These are phyloP conservation scores for Globisporangium perplexum DNA, from an alignment of 352 stramenopile species.

Conservation along the genomic window DNA sequence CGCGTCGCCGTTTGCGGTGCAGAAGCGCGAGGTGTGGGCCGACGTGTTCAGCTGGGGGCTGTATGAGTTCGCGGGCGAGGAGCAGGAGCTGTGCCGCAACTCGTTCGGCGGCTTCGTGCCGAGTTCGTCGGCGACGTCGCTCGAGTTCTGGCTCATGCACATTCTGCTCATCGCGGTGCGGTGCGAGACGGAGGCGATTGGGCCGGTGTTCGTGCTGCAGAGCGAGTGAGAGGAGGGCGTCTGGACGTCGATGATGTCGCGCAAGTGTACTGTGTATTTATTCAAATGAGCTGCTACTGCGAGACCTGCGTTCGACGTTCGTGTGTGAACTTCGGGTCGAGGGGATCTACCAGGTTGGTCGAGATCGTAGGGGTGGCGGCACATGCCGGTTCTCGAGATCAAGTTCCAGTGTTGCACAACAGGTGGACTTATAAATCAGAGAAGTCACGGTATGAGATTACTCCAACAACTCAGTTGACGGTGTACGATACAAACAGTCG, in stretches of 20 bases:
- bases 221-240: not conserved
- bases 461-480: too few species aligned
- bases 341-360: too few species aligned
- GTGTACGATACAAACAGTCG: too few species aligned
- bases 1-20: slow-evolving; percentile 15
- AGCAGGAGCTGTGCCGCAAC: slow-evolving; percentile 43
- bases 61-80: slow-evolving; percentile 35
- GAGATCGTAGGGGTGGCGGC: too few species aligned
- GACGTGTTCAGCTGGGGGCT: slow-evolving; percentile 65
- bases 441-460: too few species aligned
- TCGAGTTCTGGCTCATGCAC: slow-evolving; percentile 69
- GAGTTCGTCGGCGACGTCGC: slow-evolving; percentile 29
- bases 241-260: not conserved
- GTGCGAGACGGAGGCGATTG: slow-evolving; percentile 56
- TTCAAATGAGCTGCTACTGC: too few species aligned
- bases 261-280: too few species aligned
- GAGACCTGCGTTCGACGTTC: too few species aligned
- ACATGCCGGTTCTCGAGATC: too few species aligned
- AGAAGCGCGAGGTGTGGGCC: slow-evolving; percentile 34
- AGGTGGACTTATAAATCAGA: too few species aligned
- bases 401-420: too few species aligned
- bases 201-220: slow-evolving; percentile 41
- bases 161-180: slow-evolving; percentile 60
- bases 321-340: too few species aligned
- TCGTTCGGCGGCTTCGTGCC: slow-evolving; percentile 60